Evolutionary conservation across 179 eudicot genomes (phyloP).

Genomic region (Beta macrorhiza): DNA sequence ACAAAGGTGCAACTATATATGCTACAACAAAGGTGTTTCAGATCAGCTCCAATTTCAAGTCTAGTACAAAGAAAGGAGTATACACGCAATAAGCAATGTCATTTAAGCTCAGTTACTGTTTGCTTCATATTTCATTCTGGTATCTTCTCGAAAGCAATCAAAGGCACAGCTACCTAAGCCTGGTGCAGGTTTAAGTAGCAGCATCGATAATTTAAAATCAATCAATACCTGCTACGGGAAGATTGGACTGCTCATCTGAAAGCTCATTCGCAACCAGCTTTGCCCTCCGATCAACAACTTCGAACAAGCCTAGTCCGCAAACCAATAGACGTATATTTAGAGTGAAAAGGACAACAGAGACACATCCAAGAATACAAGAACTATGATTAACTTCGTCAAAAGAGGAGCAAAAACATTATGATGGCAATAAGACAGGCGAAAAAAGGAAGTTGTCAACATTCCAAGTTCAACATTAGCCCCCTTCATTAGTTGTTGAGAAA

Average conservation of each 20-base stretch:
- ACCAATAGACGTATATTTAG: neutral
- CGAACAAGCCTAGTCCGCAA: slow-evolving; percentile 72
- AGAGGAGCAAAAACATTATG: neutral
- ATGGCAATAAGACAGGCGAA: neutral
- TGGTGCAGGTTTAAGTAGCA: neutral
- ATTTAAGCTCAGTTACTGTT: neutral
- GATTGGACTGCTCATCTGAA: slow-evolving; percentile 64
- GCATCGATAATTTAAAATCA: neutral
- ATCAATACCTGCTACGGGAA: slow-evolving; percentile 53
- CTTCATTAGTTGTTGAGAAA: neutral
- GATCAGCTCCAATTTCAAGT: too few relatives aligned
- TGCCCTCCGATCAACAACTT: slow-evolving; percentile 95
- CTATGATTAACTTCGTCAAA: neutral
- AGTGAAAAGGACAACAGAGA: neutral
- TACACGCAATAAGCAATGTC: neutral
- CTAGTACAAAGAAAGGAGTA: neutral
- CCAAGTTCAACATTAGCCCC: neutral
- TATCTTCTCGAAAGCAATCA: neutral
- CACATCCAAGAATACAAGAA: neutral
- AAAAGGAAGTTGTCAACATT: neutral
- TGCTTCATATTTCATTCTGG: neutral
- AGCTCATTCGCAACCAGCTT: slow-evolving; percentile 87
- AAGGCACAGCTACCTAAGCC: neutral
- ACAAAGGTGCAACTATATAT: too few relatives aligned
- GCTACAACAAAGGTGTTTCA: neutral